These are phyloP conservation scores for Paramecium bursaria DNA, from an alignment of 73 alveolate genomes.

Conservation along the genomic window DNA sequence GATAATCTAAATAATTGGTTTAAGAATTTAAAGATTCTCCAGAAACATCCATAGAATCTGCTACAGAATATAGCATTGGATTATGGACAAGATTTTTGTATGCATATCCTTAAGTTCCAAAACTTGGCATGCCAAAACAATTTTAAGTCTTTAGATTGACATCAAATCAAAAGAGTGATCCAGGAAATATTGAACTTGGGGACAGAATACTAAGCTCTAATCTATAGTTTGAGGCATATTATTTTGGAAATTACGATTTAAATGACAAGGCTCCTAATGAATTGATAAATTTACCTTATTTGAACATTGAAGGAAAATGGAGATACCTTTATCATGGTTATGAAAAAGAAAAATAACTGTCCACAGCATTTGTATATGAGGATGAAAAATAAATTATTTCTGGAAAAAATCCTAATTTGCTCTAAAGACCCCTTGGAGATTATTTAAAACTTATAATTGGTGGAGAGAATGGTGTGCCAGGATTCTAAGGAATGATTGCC, in stretches of 20 bases:
- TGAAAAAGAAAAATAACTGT: slow-evolving; percentile 1
- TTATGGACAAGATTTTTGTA: slow-evolving; percentile 25
- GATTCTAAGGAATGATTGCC: slow-evolving; percentile 8
- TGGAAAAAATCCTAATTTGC: slow-evolving; percentile 1
- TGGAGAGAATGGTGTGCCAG: slow-evolving; percentile 17
- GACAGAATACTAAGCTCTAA: slow-evolving; percentile 20
- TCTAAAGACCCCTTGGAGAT: slow-evolving; percentile 35
- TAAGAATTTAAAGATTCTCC: slow-evolving; percentile 1
- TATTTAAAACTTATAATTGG: slow-evolving; percentile 8
- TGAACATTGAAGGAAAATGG: slow-evolving; percentile 22
- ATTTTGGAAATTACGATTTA: slow-evolving; percentile 17
- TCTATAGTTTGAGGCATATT: not conserved
- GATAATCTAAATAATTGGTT: not conserved
- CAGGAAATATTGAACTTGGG: not conserved
- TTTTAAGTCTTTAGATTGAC: slow-evolving; percentile 42
- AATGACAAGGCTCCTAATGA: slow-evolving; percentile 47
- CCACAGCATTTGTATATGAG: slow-evolving; percentile 5
- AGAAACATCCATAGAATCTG: slow-evolving; percentile 36
- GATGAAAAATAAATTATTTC: not conserved
- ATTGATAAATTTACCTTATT: not conserved
- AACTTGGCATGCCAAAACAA: not conserved
- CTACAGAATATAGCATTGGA: slow-evolving; percentile 20
- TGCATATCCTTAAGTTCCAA: slow-evolving; percentile 6
- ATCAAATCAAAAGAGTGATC: not conserved
- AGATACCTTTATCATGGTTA: slow-evolving; percentile 14